Conservation (phyloP, 2,329 filamentous ascomycete species). For the Ampelomyces quisqualis region DNA sequence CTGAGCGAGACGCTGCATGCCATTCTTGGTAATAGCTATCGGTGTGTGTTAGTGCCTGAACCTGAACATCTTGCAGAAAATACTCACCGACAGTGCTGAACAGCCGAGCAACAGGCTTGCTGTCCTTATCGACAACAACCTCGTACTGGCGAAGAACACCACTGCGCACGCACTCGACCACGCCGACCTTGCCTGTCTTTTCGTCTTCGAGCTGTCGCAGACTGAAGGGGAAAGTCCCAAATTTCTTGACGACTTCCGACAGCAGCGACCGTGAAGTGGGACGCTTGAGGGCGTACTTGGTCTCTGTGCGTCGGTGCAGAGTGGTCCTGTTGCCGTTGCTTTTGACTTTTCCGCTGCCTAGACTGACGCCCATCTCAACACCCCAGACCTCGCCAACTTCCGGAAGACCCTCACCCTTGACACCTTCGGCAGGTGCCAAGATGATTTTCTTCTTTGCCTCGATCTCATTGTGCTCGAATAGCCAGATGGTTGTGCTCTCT, state of each 20-base stretch:
- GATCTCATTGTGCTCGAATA: slow-evolving; percentile 96
- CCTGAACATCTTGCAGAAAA: background rate
- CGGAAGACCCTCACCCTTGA: slow-evolving; percentile 85
- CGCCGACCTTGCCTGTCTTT: slow-evolving; percentile 90
- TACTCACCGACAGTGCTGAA: slow-evolving; percentile 89
- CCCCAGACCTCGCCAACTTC: slow-evolving; percentile 96
- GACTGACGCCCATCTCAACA: slow-evolving; percentile 89
- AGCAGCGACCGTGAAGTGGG: slow-evolving; percentile 89
- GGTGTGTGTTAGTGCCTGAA: slow-evolving; percentile 14
- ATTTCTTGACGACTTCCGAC: slow-evolving; percentile 95
- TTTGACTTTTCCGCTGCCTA: slow-evolving; percentile 95
- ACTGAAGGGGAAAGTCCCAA: slow-evolving; percentile 96
- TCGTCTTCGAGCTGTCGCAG: slow-evolving; percentile 96
- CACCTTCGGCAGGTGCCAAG: slow-evolving; percentile 78
- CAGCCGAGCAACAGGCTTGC: slow-evolving; percentile 77
- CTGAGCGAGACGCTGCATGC: slow-evolving; percentile 79
- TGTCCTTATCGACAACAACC: slow-evolving; percentile 91
- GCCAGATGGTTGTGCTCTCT: slow-evolving; percentile 97
- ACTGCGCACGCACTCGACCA: slow-evolving; percentile 92
- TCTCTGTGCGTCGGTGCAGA: slow-evolving; percentile 87
- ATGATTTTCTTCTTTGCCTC: slow-evolving; percentile 99
- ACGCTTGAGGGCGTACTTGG: slow-evolving; percentile 90
- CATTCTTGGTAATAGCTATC: slow-evolving; percentile 96
- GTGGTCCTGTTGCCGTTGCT: slow-evolving; percentile 80
- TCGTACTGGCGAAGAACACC: slow-evolving; percentile 96